Conservation (phyloP, 768 basidiomycete genomes). For the Rhodocollybia butyracea region DNA sequence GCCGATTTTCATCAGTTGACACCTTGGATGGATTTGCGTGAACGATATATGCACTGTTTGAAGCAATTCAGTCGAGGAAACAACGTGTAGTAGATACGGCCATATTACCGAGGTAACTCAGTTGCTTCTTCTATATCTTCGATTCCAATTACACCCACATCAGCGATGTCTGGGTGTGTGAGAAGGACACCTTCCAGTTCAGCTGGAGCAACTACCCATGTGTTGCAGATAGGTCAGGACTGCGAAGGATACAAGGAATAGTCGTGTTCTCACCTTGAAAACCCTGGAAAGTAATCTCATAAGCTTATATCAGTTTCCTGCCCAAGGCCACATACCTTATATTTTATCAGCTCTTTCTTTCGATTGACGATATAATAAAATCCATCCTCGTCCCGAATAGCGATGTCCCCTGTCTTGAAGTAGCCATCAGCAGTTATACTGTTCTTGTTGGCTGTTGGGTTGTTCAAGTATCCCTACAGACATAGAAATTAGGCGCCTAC, state of each 20-base stretch:
- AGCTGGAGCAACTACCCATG: constrained; percentile 66
- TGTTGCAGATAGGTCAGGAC: background rate
- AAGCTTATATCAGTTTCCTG: background rate
- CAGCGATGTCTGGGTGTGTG: constrained; percentile 71
- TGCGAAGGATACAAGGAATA: background rate
- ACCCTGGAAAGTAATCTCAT: background rate
- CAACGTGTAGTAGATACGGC: background rate
- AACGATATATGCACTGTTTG: constrained; percentile 59
- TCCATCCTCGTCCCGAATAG: constrained; percentile 60
- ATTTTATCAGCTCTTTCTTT: constrained; percentile 73
- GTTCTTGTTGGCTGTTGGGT: constrained; percentile 62
- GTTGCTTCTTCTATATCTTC: constrained; percentile 66
- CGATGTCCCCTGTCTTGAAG: constrained; percentile 91
- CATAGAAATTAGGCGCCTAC: background rate
- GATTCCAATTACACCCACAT: constrained; percentile 79
- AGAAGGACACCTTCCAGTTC: constrained; percentile 79
- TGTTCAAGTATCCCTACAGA: constrained; percentile 66
- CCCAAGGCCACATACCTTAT: constrained; percentile 41
- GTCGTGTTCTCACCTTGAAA: background rate
- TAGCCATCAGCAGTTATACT: constrained; percentile 72
- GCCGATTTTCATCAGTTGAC: constrained; percentile 31
- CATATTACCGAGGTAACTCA: constrained; percentile 70
- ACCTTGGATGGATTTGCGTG: constrained; percentile 37
- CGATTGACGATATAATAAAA: constrained; percentile 74
- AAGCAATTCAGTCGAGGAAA: background rate